Evolutionary conservation across 306 rosid genomes (phyloP), one percentile per base, ranked within the genome.

Genomic region (Quillaja saponaria): DNA sequence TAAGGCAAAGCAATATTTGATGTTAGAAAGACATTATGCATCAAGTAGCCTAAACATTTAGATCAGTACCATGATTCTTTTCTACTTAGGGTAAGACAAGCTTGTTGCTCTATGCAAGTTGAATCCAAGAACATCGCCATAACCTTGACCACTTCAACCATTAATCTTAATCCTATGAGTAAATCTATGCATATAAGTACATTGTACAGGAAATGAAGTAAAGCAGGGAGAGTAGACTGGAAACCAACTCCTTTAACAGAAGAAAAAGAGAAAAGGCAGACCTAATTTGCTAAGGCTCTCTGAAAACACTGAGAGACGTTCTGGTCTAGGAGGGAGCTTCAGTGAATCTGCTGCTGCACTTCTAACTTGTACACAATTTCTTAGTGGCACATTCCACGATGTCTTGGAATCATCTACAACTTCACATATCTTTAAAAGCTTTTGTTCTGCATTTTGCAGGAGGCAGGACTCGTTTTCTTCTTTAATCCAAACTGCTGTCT

Each of bases 401-500:
- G 96, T 63, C 62, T 60, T 72, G 57, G 89, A 79, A 64, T 81
- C 86, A n/a, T n/a, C n/a, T n/a, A n/a, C n/a, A 10, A 62, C 61
- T 60, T 89, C 94, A 78, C 99, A 92, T 64, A 74, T 58, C 53
- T 86, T 73, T 64, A 88, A 21, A 57, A 78, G 78, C 14, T 78
- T 84, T 64, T 76, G 71, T 66, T 78, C 76, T 16, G 82, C 87
- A 58, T 81, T 84, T 34, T 48, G 56, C 59, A 63, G 54, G 55
- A 82, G 82, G 79, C 95, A 92, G 21, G 88, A 47, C 69, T 39
- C 78, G 58, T 76, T 73, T 49, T 82, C 73, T 65, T 77, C 82
- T 84, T 92, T 92, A 71, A 82, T 76, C 99, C 99, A 92, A 75
- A 92, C 84, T 58, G 96, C 96, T 6, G 99, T 88, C 82, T 92